Conservation (phyloP, 176 grass and related monocot genomes). For the Cenchrus americanus region DNA sequence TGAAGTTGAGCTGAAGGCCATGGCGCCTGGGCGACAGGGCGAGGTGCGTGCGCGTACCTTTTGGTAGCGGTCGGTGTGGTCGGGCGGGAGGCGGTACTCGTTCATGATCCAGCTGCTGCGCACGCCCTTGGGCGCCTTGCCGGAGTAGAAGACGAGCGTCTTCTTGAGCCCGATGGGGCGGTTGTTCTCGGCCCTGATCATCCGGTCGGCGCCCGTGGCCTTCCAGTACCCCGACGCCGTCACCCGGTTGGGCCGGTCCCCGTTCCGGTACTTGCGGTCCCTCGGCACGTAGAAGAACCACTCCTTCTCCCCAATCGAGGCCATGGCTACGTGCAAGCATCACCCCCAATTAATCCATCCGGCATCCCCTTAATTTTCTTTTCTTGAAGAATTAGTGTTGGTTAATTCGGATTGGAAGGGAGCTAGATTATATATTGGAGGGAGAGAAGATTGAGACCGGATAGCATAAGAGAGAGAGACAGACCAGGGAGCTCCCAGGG, state of each 20-base stretch:
- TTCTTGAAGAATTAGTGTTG: not conserved
- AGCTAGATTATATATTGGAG: too few relatives aligned
- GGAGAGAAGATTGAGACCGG: not conserved
- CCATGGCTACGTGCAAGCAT: constrained; percentile 53
- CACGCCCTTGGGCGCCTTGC: constrained; percentile 94
- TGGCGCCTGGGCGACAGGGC: rapidly evolving
- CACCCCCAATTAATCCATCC: not conserved
- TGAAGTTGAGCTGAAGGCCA: not conserved
- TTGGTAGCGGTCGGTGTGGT: constrained; percentile 64
- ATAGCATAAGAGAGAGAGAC: not conserved
- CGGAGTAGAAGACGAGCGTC: constrained; percentile 98
- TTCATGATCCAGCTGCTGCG: constrained; percentile 99
- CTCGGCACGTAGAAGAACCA: constrained; percentile 99
- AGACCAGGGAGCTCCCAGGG: constrained; percentile 97
- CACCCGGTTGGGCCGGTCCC: constrained; percentile 91
- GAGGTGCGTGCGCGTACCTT: constrained; percentile 51
- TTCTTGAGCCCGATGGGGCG: constrained; percentile 91
- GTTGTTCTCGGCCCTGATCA: constrained; percentile 67
- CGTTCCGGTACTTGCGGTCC: constrained; percentile 97
- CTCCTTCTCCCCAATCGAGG: constrained; percentile 97
- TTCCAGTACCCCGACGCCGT: constrained; percentile 98
- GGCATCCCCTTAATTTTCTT: not conserved
- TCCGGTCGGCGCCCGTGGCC: constrained; percentile 90
- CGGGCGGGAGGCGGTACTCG: constrained; percentile 83
- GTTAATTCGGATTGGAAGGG: not conserved